Conservation (phyloP, 2,329 filamentous ascomycete genomes). For the Talaromyces sp. region DNA sequence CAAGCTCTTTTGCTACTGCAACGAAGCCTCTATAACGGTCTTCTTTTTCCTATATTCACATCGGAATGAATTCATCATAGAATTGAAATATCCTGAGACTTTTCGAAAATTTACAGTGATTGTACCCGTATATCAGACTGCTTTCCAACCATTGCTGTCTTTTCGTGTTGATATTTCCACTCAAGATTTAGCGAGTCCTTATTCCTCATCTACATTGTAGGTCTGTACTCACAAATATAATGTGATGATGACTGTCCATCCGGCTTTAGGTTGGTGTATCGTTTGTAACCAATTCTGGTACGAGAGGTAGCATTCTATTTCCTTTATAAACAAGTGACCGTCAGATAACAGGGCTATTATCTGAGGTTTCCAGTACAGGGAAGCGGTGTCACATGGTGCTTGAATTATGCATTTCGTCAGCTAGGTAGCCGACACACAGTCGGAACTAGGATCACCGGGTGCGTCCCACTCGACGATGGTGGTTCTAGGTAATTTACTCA, state of each 20-base stretch:
- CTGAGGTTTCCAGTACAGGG: neutral
- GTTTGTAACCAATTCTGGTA: neutral
- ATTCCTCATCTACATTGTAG: neutral
- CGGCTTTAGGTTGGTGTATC: neutral
- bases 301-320: neutral
- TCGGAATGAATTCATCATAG: neutral
- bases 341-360: neutral
- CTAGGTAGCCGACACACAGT: too few relatives aligned
- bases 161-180: neutral
- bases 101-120: neutral
- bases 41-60: neutral
- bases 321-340: neutral
- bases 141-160: neutral
- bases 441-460: too few relatives aligned
- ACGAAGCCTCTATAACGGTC: constrained; percentile 10
- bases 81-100: neutral
- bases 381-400: neutral
- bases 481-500: too few relatives aligned
- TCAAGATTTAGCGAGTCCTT: neutral
- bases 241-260: neutral
- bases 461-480: too few relatives aligned
- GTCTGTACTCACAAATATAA: neutral
- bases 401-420: neutral
- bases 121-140: neutral
- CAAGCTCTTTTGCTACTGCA: constrained; percentile 16